Evolutionary conservation across 768 basidiomycete species (phyloP).

Genomic region (Chalciporus piperatus): DNA sequence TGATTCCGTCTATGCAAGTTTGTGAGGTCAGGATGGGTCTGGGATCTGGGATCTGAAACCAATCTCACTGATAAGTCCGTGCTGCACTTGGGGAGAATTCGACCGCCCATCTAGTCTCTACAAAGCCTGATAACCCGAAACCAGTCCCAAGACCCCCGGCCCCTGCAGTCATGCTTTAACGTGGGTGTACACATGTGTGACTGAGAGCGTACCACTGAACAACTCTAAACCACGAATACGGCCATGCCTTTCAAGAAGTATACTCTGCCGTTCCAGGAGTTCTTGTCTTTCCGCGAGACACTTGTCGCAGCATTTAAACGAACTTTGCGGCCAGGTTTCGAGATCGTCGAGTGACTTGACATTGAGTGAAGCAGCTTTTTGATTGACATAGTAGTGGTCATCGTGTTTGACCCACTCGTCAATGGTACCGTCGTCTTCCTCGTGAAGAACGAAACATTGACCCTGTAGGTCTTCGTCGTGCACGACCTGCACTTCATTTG

Average conservation of each 20-base stretch:
- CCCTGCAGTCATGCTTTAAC: slow-evolving; percentile 38
- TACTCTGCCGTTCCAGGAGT: slow-evolving; percentile 26
- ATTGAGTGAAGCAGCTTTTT: slow-evolving; percentile 20
- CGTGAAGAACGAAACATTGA: slow-evolving; percentile 47
- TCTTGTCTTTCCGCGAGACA: slow-evolving; percentile 39
- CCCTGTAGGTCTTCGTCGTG: slow-evolving; percentile 48
- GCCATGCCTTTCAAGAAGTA: slow-evolving; percentile 36
- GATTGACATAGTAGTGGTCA: slow-evolving; percentile 59
- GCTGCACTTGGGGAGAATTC: slow-evolving; percentile 66
- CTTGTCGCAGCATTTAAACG: slow-evolving; percentile 37
- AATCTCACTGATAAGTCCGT: slow-evolving; percentile 54
- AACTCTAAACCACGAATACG: slow-evolving; percentile 62
- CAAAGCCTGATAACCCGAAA: slow-evolving; percentile 56
- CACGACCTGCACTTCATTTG: slow-evolving; percentile 23
- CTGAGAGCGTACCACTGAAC: slow-evolving; percentile 53
- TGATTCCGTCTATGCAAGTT: slow-evolving; percentile 54
- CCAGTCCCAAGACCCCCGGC: slow-evolving; percentile 76
- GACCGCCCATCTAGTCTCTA: slow-evolving; percentile 66
- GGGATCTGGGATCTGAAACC: background rate
- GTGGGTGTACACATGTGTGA: background rate
- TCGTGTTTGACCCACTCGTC: slow-evolving; percentile 45
- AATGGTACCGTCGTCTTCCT: slow-evolving; percentile 30
- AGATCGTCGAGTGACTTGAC: slow-evolving; percentile 22
- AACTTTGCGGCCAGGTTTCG: slow-evolving; percentile 21
- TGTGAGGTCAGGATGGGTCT: background rate